phyloP scores from a whole-genome alignment of 116 monocot species.

The Posidonia oceanica region DNA sequence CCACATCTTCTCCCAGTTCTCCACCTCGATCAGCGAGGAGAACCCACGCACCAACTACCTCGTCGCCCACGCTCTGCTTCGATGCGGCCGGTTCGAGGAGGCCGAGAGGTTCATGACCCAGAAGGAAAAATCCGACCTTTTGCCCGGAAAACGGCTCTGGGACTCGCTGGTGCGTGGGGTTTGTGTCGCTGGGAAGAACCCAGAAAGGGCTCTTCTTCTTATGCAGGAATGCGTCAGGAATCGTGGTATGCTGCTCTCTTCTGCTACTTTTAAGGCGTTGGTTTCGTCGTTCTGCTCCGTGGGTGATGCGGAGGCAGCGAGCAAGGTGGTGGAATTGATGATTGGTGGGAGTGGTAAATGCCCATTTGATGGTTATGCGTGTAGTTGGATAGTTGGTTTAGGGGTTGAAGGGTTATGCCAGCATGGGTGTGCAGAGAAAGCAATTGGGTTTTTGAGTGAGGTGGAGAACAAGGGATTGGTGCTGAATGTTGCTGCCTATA shows the following conservation, averaged over 20 bases:
- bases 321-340: constrained; percentile 54
- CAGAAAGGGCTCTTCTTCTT: constrained; percentile 35
- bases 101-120: constrained; percentile 23
- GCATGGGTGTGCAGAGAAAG: constrained; percentile 57
- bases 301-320: constrained; percentile 37
- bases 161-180: constrained; percentile 29
- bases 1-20: constrained; percentile 43
- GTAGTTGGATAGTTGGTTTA: constrained; percentile 39
- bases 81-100: constrained; percentile 22
- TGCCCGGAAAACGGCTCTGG: constrained; percentile 24
- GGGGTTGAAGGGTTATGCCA: constrained; percentile 52
- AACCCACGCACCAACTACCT: constrained; percentile 26
- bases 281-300: constrained; percentile 21
- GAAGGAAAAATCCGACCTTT: constrained; percentile 12
- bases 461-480: constrained; percentile 27
- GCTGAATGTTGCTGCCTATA: constrained; percentile 50
- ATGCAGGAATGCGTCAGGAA: constrained; percentile 31
- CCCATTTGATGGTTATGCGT: constrained; percentile 33
- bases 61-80: constrained; percentile 34
- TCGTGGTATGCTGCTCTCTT: constrained; percentile 24
- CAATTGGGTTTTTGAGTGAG: constrained; percentile 36
- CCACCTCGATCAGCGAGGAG: constrained; percentile 17
- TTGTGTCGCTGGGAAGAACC: constrained; percentile 30
- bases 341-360: constrained; percentile 20
- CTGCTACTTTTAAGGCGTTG: constrained; percentile 26